Base-by-base conservation (phyloP, 441 rosid genomes). In the Jatropha multifida region DNA sequence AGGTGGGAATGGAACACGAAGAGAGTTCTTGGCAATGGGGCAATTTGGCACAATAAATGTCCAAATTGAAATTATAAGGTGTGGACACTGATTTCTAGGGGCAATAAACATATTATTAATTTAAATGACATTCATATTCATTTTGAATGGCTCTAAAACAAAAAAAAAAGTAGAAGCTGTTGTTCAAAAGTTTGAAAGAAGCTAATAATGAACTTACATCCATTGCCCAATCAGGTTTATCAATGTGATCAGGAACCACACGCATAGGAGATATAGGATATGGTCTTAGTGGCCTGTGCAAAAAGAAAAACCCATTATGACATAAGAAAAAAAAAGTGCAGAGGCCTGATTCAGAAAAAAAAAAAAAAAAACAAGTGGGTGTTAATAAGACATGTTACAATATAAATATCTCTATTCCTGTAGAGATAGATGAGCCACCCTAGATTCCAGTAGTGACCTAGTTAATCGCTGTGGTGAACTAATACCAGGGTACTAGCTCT, bases 151-250 rank as follows among this genome's bases (percentile, higher is more conserved):
- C 26, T 23, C 55, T 46, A 51, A 26, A 3, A 49, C 48, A 23
- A 27, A 68, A 79, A 40, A 72, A 42, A 9, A 42, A 56, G 72
- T 65, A 71, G 46, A 41, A 64, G 74, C 62, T 17, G 51, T 7
- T 5, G 56, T 14, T 72, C 18, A 23, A 62, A 15, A 65, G 59
- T 49, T 18, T 41, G 64, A 74, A 27, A 71, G 76, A 46, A 20
- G 64, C 27, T n/a, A 61, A 48, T 26, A 37, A 55, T 60, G 23
- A 23, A 85, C 97, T 92, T 75, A 94, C 98, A 83, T 90, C 95
- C 77, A 82, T 62, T 63, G 97, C 99, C 99, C 98, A 92, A 75
- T 93, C 98, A 80, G 98, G 99, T 81, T 71, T 83, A 7, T 89
- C 90, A 69, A 96, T 85, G 75, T 81, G 85, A 67, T 83, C 82